phyloP scores from a whole-genome alignment of 805 yeast species.

The Clavispora asparagi region DNA sequence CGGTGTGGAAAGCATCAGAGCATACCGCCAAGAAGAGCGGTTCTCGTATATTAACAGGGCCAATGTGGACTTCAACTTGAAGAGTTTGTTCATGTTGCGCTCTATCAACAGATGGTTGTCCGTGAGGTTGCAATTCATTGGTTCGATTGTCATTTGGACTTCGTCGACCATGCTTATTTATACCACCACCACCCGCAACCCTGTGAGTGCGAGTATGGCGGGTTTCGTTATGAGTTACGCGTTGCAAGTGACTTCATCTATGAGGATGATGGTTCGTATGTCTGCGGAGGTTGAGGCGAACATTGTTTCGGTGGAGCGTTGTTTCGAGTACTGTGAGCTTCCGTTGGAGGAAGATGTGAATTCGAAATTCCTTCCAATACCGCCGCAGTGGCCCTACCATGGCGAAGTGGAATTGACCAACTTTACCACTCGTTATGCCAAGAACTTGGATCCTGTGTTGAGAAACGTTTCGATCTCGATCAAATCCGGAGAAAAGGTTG shows the following conservation, averaged over 20 bases:
- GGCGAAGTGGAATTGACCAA: slow-evolving; percentile 19
- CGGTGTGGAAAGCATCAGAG: slow-evolving; percentile 76
- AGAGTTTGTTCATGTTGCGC: slow-evolving; percentile 45
- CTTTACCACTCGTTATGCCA: slow-evolving; percentile 82
- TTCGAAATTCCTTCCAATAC: slow-evolving; percentile 1
- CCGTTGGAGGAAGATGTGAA: slow-evolving; percentile 31
- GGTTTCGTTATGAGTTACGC: slow-evolving; percentile 66
- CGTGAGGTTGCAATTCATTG: slow-evolving; percentile 56
- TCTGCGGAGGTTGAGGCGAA: slow-evolving; percentile 61
- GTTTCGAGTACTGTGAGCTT: slow-evolving; percentile 52
- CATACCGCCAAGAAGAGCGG: slow-evolving; percentile 62
- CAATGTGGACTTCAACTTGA: slow-evolving; percentile 45
- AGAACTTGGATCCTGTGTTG: slow-evolving; percentile 74
- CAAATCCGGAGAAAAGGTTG: slow-evolving; percentile 76
- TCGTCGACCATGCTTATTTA: slow-evolving; percentile 45
- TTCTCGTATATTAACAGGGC: slow-evolving; percentile 52
- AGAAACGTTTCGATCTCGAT: slow-evolving; percentile 61
- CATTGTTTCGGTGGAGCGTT: slow-evolving; percentile 64
- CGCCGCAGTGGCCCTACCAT: slow-evolving; percentile 9
- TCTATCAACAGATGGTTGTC: slow-evolving; percentile 64
- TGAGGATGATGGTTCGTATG: slow-evolving; percentile 53
- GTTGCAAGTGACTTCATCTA: slow-evolving; percentile 47
- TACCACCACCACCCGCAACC: slow-evolving; percentile 32
- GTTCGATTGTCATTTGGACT: slow-evolving; percentile 48
- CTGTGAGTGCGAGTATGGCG: slow-evolving; percentile 53